These are phyloP conservation scores for Teratosphaeriaceae sp. DNA, from an alignment of 2,329 filamentous ascomycete species.

Conservation along the genomic window DNA sequence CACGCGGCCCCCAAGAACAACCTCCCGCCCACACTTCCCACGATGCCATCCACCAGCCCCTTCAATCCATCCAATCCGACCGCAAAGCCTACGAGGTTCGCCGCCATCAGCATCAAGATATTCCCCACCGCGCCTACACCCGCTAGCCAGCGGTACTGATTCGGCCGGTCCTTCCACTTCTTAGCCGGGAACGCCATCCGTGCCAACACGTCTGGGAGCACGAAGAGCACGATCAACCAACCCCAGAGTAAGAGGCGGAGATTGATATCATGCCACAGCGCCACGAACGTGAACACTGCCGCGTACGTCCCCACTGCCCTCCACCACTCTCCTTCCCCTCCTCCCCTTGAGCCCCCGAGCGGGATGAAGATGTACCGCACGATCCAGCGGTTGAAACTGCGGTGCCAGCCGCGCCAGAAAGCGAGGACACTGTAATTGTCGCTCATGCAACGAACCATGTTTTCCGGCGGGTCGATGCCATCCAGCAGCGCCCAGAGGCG, in stretches of 20 bases:
- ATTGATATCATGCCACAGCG: constrained; percentile 96
- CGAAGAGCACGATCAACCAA: constrained; percentile 91
- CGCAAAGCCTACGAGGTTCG: constrained; percentile 92
- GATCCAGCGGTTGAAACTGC: constrained; percentile 90
- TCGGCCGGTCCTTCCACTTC: constrained; percentile 64
- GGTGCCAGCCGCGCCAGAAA: constrained; percentile 97
- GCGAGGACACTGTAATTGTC: constrained; percentile 86
- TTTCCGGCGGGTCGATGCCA: constrained; percentile 90
- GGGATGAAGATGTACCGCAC: constrained; percentile 92
- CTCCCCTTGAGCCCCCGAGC: constrained; percentile 60
- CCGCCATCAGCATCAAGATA: constrained; percentile 89
- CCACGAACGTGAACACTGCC: constrained; percentile 90
- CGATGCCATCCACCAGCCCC: constrained; percentile 66
- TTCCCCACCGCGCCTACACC: constrained; percentile 76
- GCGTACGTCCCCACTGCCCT: constrained; percentile 68
- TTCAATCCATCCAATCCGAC: constrained; percentile 82
- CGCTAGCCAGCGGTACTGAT: constrained; percentile 71
- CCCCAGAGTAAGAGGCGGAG: constrained; percentile 89
- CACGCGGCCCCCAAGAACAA: constrained; percentile 68
- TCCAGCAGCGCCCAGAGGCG: constrained; percentile 91
- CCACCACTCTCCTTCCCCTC: constrained; percentile 46
- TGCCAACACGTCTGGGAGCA: constrained; percentile 78
- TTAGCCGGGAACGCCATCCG: constrained; percentile 64
- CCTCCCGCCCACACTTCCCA: constrained; percentile 67
- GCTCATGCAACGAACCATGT: constrained; percentile 95